Base-by-base conservation (phyloP, 108 stramenopile genomes). In the Parietichytrium sp. region DNA sequence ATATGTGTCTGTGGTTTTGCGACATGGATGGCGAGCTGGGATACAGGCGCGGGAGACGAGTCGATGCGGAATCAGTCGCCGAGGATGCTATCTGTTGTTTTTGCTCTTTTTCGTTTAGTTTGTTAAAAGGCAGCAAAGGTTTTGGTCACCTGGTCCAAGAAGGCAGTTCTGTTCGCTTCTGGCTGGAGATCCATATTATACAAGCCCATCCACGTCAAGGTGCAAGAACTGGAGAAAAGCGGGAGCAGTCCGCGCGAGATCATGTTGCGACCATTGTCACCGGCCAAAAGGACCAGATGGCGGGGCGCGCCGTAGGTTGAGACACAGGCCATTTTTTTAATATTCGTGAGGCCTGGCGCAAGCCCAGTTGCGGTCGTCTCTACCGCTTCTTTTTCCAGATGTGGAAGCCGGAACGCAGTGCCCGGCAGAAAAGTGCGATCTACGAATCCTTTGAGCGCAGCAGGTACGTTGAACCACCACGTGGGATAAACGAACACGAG, bases 211-310 rank as follows among this genome's bases (percentile, higher is more conserved):
- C 61, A 72, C 23, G 61, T 72, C 20, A 72, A 25, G 7, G 61
- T 72, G 61, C 61, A 72, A 10, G 61, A 18, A 0, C n/a, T n/a
- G 6, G 61, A 33, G 38, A 72, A 45, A 42, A 72, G 61, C 61
- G 61, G 45, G 0, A 72, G 38, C 10, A 72, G 45, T 33, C 38
- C 61, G 6, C 61, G 61, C 23, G 61, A 31, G 33, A 72, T 72
- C 61, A 72, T 72, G 61, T 45, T 72, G 42, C 61, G 61, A 42
- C 61, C 61, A 38, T 72, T 72, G 61, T 72, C 61, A 2, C 61
- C 61, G 45, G 61, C 61, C 1, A 72, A 42, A 27, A 72, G 45
- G 8, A 72, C 61, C 36, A 72, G 36, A 42, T 72, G 61, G 23
- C 12, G 61, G 13, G 61, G 61, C 45, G 61, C 10, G n/a, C 61